Evolutionary conservation across 2,329 filamentous ascomycete species (phyloP).

Genomic region (Camillea tinctor): DNA sequence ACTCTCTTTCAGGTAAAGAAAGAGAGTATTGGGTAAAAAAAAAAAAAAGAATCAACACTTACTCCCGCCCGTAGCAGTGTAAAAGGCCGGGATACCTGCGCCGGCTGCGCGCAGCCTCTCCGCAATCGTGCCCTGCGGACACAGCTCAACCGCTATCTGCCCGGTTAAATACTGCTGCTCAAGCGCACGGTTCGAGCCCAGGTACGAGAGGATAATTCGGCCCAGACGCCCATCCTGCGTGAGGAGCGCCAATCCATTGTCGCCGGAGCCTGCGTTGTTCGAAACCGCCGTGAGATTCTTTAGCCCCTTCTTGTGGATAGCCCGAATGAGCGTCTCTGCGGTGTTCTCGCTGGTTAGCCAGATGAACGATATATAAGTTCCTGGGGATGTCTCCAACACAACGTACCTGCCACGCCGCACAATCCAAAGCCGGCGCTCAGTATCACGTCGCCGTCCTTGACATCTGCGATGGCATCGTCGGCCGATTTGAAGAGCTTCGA

Average conservation of each 20-base stretch:
- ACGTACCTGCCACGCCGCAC: conserved; percentile 68
- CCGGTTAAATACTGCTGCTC: conserved; percentile 74
- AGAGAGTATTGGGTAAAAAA: background rate
- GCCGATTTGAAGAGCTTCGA: conserved; percentile 56
- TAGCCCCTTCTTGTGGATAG: conserved; percentile 59
- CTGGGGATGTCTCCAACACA: too few relatives aligned
- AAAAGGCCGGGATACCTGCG: conserved; percentile 78
- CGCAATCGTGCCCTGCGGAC: conserved; percentile 72
- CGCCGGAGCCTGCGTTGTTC: conserved; percentile 74
- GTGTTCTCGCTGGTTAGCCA: too few relatives aligned
- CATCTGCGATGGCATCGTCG: conserved; percentile 67
- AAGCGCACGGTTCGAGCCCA: conserved; percentile 74
- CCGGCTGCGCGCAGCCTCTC: conserved; percentile 72
- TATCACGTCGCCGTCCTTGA: conserved; percentile 68
- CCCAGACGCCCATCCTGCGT: conserved; percentile 68
- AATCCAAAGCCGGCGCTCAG: conserved; percentile 81
- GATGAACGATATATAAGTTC: too few relatives aligned
- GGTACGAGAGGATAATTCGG: conserved; percentile 71
- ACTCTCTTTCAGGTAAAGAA: too few relatives aligned
- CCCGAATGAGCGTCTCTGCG: conserved; percentile 68
- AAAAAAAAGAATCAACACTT: conserved; percentile 29
- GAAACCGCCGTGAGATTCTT: conserved; percentile 72
- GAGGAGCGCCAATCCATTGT: conserved; percentile 66
- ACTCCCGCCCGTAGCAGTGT: conserved; percentile 71
- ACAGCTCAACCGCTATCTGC: conserved; percentile 73